Evolutionary conservation across 345 rosid genomes (phyloP).

Genomic region (Eucalyptus brandiana): DNA sequence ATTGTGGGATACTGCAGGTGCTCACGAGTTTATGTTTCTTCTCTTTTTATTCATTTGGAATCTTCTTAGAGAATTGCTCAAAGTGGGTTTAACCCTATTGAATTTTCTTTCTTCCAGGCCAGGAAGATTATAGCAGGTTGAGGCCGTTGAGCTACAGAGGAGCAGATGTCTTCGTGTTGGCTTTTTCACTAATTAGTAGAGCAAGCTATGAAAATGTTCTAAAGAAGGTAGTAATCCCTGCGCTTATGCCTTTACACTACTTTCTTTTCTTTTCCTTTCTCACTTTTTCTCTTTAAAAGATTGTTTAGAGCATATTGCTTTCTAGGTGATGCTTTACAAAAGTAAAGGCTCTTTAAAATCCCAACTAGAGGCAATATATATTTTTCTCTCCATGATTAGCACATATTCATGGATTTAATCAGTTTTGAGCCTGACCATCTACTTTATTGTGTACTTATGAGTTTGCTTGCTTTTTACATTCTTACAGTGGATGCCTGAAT

Average conservation of each 20-base stretch:
- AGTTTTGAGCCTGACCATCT: background rate
- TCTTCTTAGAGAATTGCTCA: background rate
- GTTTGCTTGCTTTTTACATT: background rate
- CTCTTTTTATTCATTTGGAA: background rate
- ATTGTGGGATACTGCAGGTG: constrained; percentile 98
- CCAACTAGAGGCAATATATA: background rate
- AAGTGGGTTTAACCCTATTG: background rate
- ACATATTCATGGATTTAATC: background rate
- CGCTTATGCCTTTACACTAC: background rate
- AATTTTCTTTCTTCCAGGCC: constrained; percentile 29
- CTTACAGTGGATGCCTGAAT: constrained; percentile 97
- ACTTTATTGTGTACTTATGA: background rate
- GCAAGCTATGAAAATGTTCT: constrained; percentile 97
- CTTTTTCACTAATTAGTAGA: constrained; percentile 84
- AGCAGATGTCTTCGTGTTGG: constrained; percentile 85
- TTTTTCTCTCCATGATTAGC: background rate
- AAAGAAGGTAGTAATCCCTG: constrained; percentile 54
- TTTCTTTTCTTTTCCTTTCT: background rate
- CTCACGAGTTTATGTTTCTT: background rate
- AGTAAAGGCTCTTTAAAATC: background rate
- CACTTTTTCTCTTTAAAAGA: background rate
- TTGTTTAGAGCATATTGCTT: background rate
- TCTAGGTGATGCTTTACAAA: background rate
- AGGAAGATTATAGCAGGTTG: constrained; percentile 96
- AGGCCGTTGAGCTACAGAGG: constrained; percentile 98